A percentile compares a stretch with the other conserved stretches of the same genome.
Conservation (phyloP, 1,284 basidiomycete genomes). For the Ganoderma lingzhi region DNA sequence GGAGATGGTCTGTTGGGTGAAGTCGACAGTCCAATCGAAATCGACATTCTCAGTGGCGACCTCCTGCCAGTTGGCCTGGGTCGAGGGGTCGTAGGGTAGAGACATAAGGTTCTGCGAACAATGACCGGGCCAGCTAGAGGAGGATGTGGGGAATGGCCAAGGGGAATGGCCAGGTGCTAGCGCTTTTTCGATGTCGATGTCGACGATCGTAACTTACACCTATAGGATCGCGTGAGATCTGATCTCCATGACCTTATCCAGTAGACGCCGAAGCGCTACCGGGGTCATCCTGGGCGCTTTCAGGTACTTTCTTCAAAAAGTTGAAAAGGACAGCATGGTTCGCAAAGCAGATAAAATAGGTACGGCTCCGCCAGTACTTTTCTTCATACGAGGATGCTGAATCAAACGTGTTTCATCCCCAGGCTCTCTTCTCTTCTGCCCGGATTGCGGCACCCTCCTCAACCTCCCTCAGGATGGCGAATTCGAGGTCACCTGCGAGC, state of each 20-base stretch:
- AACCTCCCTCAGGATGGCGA: conserved; percentile 86
- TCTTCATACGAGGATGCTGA: background rate
- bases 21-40: conserved; percentile 90
- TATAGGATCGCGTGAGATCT: conserved; percentile 3
- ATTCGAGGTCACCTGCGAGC: conserved; percentile 83
- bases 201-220: background rate
- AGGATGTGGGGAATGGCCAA: background rate
- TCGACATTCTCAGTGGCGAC: conserved; percentile 74
- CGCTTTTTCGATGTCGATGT: background rate
- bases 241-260: conserved; percentile 7
- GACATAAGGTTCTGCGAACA: background rate
- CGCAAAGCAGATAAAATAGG: conserved; percentile 44
- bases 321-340: conserved; percentile 9
- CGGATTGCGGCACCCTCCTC: conserved; percentile 90
- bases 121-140: background rate
- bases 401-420: background rate
- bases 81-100: conserved; percentile 65
- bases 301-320: background rate
- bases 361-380: conserved; percentile 14
- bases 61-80: conserved; percentile 82
- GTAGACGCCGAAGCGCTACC: background rate
- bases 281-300: background rate
- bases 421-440: conserved; percentile 95
- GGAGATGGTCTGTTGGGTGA: conserved; percentile 68
- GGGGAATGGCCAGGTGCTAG: background rate